Conservation (phyloP, 352 stramenopile genomes). For the Globisporangium barbulae region DNA sequence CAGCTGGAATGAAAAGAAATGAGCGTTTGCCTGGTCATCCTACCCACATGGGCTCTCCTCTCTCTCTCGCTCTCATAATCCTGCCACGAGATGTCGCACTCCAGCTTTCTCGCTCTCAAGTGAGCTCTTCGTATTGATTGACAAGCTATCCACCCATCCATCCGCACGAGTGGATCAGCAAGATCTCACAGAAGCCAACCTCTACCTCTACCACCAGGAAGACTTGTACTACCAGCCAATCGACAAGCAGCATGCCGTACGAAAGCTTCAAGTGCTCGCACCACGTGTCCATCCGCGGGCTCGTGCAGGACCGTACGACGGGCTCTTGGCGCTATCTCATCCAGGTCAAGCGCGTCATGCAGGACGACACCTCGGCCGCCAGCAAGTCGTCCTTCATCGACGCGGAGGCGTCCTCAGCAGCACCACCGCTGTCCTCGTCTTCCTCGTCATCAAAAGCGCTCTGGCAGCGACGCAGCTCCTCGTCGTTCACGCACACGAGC, state of each 20-base stretch:
- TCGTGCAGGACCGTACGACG: constrained; percentile 56
- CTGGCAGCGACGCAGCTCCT: constrained; percentile 14
- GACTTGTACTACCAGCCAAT: neutral
- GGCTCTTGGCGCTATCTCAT: constrained; percentile 68
- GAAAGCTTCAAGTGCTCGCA: constrained; percentile 66
- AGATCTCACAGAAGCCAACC: neutral
- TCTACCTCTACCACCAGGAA: neutral
- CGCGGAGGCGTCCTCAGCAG: neutral
- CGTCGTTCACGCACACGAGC: constrained; percentile 12
- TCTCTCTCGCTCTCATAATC: neutral
- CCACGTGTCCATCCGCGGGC: constrained; percentile 56
- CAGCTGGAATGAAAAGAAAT: no score
- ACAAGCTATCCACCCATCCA: neutral
- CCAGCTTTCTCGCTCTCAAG: neutral
- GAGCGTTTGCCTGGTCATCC: no score
- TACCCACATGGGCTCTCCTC: neutral
- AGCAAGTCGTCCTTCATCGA: neutral
- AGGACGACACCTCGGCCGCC: constrained; percentile 23
- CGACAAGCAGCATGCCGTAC: constrained; percentile 47
- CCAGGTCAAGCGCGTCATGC: constrained; percentile 42
- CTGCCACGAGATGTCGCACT: neutral
- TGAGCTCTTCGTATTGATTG: neutral
- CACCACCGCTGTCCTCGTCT: neutral
- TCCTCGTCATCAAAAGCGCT: neutral
- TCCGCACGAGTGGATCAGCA: neutral